phyloP scores from a whole-genome alignment of 345 rosid species.

The Laguncularia racemosa region DNA sequence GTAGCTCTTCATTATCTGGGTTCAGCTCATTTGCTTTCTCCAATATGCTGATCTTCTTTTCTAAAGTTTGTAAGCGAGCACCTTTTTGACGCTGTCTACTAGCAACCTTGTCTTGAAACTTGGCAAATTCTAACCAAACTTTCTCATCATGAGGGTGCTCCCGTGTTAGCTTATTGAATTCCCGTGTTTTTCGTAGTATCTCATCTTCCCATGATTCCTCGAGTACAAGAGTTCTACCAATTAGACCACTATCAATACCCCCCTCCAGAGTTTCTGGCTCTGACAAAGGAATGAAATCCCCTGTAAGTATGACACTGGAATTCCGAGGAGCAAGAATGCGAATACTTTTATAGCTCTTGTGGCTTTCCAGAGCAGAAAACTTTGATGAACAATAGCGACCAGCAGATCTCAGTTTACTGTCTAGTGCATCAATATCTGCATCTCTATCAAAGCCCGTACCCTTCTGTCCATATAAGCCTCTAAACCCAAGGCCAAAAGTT shows the following conservation, averaged over 20 bases:
- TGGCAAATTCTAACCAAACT: constrained; percentile 79
- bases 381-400: constrained; percentile 87
- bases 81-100: constrained; percentile 73
- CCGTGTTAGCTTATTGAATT: constrained; percentile 66
- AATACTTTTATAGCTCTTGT: constrained; percentile 51
- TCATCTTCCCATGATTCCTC: constrained; percentile 98
- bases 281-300: constrained; percentile 57
- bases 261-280: constrained; percentile 27
- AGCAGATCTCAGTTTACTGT: constrained; percentile 50
- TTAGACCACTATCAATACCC: constrained; percentile 18
- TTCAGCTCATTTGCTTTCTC: constrained; percentile 89
- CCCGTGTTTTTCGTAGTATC: constrained; percentile 65
- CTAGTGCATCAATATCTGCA: constrained; percentile 61
- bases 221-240: constrained; percentile 19
- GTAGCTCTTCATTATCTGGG: constrained; percentile 74
- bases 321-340: constrained; percentile 35
- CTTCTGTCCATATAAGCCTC: constrained; percentile 30
- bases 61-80: constrained; percentile 78
- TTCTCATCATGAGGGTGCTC: constrained; percentile 76
- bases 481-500: constrained; percentile 19
- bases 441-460: constrained; percentile 44
- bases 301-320: constrained; percentile 19
- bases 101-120: constrained; percentile 76
- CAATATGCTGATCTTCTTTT: constrained; percentile 89
- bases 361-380: constrained; percentile 59